These are phyloP conservation scores for Taphrina flavorubra DNA, from an alignment of 1,139 yeast genomes.

Conservation along the genomic window DNA sequence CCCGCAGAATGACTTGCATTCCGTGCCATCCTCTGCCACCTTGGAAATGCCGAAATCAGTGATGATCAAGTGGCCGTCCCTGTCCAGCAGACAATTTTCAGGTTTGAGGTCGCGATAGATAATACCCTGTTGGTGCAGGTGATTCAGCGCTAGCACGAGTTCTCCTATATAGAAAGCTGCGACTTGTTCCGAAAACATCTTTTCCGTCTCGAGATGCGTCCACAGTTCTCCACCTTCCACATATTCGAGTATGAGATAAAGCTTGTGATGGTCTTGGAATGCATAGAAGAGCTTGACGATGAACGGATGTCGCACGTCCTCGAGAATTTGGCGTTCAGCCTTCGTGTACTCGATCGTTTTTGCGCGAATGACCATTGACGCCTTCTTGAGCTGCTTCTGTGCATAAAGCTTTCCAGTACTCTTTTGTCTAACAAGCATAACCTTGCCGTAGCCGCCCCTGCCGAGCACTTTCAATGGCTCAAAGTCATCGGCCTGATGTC, in stretches of 20 bases:
- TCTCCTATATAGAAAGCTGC: slow-evolving; percentile 95
- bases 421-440: slow-evolving; percentile 71
- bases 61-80: slow-evolving; percentile 92
- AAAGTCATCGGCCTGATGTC: slow-evolving; percentile 60
- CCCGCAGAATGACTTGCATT: slow-evolving; percentile 79
- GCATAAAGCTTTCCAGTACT: slow-evolving; percentile 76
- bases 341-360: slow-evolving; percentile 66
- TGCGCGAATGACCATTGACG: slow-evolving; percentile 64
- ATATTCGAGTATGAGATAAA: slow-evolving; percentile 97
- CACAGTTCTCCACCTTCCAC: slow-evolving; percentile 97
- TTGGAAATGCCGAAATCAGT: slow-evolving; percentile 98
- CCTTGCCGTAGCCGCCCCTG: slow-evolving; percentile 91
- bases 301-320: slow-evolving; percentile 89
- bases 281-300: slow-evolving; percentile 88
- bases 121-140: slow-evolving; percentile 93
- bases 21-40: slow-evolving; percentile 86
- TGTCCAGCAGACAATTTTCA: slow-evolving; percentile 86
- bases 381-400: slow-evolving; percentile 85
- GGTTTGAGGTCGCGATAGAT: slow-evolving; percentile 94
- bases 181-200: slow-evolving; percentile 79
- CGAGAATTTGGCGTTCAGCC: slow-evolving; percentile 74
- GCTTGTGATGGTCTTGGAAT: slow-evolving; percentile 95
- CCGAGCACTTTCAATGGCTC: slow-evolving; percentile 83
- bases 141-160: slow-evolving; percentile 84
- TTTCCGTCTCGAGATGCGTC: slow-evolving; percentile 97